Evolutionary conservation across 208 protist species (phyloP).

Genomic region (Wallacemonas sp.): DNA sequence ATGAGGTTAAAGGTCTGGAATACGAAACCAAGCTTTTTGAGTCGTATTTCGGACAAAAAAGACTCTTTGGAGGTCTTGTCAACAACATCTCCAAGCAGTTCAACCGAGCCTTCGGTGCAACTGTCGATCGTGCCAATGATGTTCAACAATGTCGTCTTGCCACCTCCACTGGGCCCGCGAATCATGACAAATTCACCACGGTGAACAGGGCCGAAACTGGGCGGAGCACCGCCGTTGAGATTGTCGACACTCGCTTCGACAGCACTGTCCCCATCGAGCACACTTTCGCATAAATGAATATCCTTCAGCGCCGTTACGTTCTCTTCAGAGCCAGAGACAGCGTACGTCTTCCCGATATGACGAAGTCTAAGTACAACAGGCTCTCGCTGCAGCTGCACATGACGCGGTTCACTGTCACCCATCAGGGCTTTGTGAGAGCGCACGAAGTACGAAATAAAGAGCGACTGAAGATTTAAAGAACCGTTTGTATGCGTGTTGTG

Average conservation of each 20-base stretch:
- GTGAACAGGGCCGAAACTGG: conserved; percentile 63
- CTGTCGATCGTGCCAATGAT: conserved; percentile 94
- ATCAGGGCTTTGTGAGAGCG: no score
- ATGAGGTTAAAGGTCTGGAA: conserved; percentile 99
- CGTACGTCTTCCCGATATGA: conserved; percentile 72
- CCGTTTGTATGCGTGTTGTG: no score
- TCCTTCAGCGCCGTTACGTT: conserved; percentile 59
- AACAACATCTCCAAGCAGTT: conserved; percentile 85
- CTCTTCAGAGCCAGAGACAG: conserved; percentile 54
- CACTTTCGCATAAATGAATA: conserved; percentile 54
- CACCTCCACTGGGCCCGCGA: conserved; percentile 95
- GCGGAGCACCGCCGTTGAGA: conserved; percentile 12
- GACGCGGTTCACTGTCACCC: not conserved
- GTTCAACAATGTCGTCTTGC: conserved; percentile 96
- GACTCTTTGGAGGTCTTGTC: conserved; percentile 64
- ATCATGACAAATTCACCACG: conserved; percentile 98
- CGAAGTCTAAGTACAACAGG: conserved; percentile 61
- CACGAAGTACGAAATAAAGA: no score
- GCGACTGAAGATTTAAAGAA: no score
- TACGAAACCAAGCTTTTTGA: conserved; percentile 95
- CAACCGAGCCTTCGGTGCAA: conserved; percentile 75
- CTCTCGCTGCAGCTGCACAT: conserved; percentile 26
- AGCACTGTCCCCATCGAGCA: not conserved
- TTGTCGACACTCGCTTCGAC: not conserved
- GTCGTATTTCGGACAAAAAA: conserved; percentile 88